A percentile compares a stretch with the other conserved stretches of the same genome.
These are phyloP conservation scores for Zygoascus bituminiphila DNA, from an alignment of 805 yeast genomes.

Conservation along the genomic window DNA sequence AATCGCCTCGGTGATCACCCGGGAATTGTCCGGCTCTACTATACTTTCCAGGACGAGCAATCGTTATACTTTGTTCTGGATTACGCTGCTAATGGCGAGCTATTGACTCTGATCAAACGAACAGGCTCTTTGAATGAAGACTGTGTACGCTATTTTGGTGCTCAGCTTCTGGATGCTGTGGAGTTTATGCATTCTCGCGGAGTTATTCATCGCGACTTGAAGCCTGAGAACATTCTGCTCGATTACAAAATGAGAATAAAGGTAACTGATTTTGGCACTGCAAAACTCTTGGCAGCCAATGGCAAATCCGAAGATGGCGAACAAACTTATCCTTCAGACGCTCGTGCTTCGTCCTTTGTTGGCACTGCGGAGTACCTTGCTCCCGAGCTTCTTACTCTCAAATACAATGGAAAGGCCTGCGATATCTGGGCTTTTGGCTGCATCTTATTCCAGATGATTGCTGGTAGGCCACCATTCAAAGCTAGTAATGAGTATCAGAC, in stretches of 20 bases:
- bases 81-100: conserved; percentile 92
- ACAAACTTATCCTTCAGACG: conserved; percentile 29
- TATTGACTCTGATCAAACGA: conserved; percentile 57
- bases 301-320: conserved; percentile 19
- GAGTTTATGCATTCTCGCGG: conserved; percentile 83
- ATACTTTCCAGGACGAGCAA: conserved; percentile 88
- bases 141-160: conserved; percentile 71
- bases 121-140: conserved; percentile 66
- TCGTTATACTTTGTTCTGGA: conserved; percentile 87
- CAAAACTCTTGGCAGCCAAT: conserved; percentile 51
- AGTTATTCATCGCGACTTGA: conserved; percentile 86
- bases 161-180: conserved; percentile 85
- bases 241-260: conserved; percentile 80
- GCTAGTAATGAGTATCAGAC: conserved; percentile 79
- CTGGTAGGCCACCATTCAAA: conserved; percentile 84
- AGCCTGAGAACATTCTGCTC: conserved; percentile 86
- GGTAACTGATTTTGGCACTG: conserved; percentile 98
- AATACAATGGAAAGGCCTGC: conserved; percentile 72
- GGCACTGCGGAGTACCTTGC: conserved; percentile 97
- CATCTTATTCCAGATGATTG: conserved; percentile 70
- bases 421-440: conserved; percentile 97
- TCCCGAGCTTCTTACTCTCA: conserved; percentile 75
- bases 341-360: conserved; percentile 60
- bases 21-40: conserved; percentile 84
- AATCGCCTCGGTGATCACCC: conserved; percentile 88